phyloP scores from a whole-genome alignment of 2,329 filamentous ascomycete species.

The Hymenoscyphus linearis region DNA sequence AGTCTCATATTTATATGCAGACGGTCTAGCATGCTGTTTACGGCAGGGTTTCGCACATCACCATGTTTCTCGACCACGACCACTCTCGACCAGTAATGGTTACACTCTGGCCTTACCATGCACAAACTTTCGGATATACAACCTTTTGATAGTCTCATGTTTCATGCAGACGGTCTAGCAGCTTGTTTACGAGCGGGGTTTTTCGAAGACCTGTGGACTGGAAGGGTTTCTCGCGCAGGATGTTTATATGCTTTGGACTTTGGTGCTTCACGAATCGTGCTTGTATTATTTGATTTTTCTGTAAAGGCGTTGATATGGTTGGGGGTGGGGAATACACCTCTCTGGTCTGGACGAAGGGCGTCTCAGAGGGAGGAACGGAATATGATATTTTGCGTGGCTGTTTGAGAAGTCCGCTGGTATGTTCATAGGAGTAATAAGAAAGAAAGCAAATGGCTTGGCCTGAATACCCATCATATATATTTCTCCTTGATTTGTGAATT shows the following conservation, averaged over 20 bases:
- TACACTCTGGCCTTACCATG: slow-evolving; percentile 22
- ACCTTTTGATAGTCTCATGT: slow-evolving; percentile 33
- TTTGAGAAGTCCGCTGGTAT: slow-evolving; percentile 11
- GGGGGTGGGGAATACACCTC: slow-evolving; percentile 13
- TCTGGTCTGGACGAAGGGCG: slow-evolving; percentile 23
- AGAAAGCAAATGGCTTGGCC: slow-evolving; percentile 21
- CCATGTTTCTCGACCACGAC: slow-evolving; percentile 8
- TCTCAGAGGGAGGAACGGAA: slow-evolving; percentile 14
- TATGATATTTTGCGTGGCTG: not conserved
- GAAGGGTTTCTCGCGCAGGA: slow-evolving; percentile 22
- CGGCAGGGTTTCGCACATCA: slow-evolving; percentile 32
- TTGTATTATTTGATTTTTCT: slow-evolving; percentile 12
- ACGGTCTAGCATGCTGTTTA: slow-evolving; percentile 36
- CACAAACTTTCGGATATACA: slow-evolving; percentile 10
- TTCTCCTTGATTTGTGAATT: not conserved
- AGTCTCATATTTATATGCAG: slow-evolving; percentile 25
- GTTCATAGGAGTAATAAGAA: slow-evolving; percentile 16
- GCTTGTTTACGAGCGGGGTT: slow-evolving; percentile 34
- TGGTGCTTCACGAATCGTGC: slow-evolving; percentile 6
- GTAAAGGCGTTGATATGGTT: slow-evolving; percentile 22
- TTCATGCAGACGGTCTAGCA: slow-evolving; percentile 31
- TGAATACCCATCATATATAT: slow-evolving; percentile 17
- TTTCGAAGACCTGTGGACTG: slow-evolving; percentile 13
- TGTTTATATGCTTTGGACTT: slow-evolving; percentile 13
- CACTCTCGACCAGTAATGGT: slow-evolving; percentile 17